phyloP scores from a whole-genome alignment of 805 yeast species.

The Hanseniaspora occidentalis region DNA sequence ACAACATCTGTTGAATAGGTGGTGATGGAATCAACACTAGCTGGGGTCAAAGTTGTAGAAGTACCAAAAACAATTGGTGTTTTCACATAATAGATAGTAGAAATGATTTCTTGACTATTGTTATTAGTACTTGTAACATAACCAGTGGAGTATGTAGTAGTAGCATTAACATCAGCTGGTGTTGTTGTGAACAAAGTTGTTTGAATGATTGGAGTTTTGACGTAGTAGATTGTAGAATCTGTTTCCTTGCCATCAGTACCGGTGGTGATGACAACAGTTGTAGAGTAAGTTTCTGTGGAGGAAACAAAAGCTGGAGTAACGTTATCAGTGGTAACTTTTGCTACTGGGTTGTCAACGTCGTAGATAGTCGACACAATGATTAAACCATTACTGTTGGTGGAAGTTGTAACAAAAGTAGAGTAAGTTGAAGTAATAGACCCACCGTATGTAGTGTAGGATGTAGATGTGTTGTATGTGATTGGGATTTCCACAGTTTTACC shows the following conservation, averaged over 20 bases:
- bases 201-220: conserved; percentile 8
- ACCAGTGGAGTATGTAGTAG: conserved; percentile 1
- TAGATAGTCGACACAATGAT: background rate
- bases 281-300: conserved; percentile 7
- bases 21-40: conserved; percentile 8
- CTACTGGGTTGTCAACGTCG: background rate
- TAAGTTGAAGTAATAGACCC: conserved; percentile 2
- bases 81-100: conserved; percentile 7
- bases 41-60: conserved; percentile 9
- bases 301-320: background rate
- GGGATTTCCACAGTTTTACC: conserved; percentile 1
- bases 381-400: background rate
- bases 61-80: conserved; percentile 9
- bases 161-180: background rate
- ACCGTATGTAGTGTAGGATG: conserved; percentile 9
- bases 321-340: background rate
- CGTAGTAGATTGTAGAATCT: conserved; percentile 6
- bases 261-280: conserved; percentile 5
- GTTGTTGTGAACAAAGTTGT: conserved; percentile 6
- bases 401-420: background rate
- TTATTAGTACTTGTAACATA: conserved; percentile 4
- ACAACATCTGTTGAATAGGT: conserved; percentile 6
- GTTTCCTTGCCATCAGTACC: conserved; percentile 8
- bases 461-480: conserved; percentile 9
- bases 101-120: conserved; percentile 7